Conservation (phyloP, 1,139 yeast genomes). For the Candida sanyaensis region DNA sequence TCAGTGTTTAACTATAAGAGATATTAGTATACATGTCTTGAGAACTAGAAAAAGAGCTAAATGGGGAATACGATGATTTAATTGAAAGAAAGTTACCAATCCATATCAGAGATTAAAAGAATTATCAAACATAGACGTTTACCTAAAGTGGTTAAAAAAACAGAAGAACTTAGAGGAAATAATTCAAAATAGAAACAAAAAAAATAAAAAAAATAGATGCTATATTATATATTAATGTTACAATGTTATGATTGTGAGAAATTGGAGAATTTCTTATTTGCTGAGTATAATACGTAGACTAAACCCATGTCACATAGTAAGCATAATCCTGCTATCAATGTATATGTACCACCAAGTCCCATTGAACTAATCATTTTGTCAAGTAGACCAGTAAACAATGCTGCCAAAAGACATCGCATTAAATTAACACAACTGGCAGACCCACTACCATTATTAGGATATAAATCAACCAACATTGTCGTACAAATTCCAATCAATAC, state of each 20-base stretch:
- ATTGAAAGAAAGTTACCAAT: constrained; percentile 86
- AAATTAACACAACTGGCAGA: constrained; percentile 41
- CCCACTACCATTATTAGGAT: constrained; percentile 35
- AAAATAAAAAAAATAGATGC: too few relatives aligned
- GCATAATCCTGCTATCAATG: constrained; percentile 34
- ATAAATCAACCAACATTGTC: constrained; percentile 39
- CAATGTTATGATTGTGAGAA: too few relatives aligned
- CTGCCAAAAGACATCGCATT: constrained; percentile 38
- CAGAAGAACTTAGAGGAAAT: constrained; percentile 77
- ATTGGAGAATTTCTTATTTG: not conserved
- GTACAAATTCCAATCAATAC: constrained; percentile 30
- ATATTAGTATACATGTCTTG: constrained; percentile 94
- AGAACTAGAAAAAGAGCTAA: constrained; percentile 80
- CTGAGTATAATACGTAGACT: constrained; percentile 16
- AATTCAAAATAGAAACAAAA: constrained; percentile 88
- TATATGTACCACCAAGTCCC: constrained; percentile 39
- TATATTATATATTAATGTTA: too few relatives aligned
- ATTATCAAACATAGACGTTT: constrained; percentile 91
- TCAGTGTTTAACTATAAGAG: constrained; percentile 96
- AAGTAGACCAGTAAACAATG: constrained; percentile 33
- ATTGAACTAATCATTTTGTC: constrained; percentile 29
- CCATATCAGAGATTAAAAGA: constrained; percentile 94
- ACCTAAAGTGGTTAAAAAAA: constrained; percentile 84
- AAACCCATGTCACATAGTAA: constrained; percentile 21
- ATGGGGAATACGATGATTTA: constrained; percentile 88